Percentiles rank a stretch among this genome's conserved stretches.
phyloP scores from a whole-genome alignment of 441 rosid species.

The Raphanus hybrid region DNA sequence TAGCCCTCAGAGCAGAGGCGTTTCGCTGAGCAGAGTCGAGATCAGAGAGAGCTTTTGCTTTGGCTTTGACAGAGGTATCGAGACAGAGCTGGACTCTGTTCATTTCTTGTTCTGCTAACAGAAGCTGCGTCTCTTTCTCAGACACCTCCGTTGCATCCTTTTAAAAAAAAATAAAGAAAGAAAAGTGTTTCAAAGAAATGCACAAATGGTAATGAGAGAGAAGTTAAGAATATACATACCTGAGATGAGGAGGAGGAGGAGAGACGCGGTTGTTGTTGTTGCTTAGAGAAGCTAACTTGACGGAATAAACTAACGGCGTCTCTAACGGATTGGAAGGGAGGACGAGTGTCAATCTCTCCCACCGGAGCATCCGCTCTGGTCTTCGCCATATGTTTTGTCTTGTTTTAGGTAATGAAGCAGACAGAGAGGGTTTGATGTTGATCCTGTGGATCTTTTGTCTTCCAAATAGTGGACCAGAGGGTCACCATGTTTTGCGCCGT shows the following conservation, averaged over 20 bases:
- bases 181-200: background rate
- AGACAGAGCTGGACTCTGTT: background rate
- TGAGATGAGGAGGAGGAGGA: conserved; percentile 61
- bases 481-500: conserved; percentile 35
- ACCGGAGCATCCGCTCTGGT: too few species aligned
- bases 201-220: background rate
- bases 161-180: background rate
- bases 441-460: conserved; percentile 25
- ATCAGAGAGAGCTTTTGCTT: background rate
- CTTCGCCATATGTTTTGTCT: conserved; percentile 5
- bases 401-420: conserved; percentile 26
- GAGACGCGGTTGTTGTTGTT: conserved; percentile 45
- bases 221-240: conserved; percentile 45
- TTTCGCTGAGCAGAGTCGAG: background rate
- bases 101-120: background rate
- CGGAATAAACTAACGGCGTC: conserved; percentile 85
- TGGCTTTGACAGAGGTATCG: background rate
- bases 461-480: conserved; percentile 43
- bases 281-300: conserved; percentile 55
- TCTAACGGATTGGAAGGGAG: conserved; percentile 10
- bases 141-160: conserved; percentile 11
- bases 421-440: conserved; percentile 31
- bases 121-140: too few species aligned
- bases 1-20: conserved; percentile 50
- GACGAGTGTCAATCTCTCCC: too few species aligned